These are phyloP conservation scores for Pythium vanterpoolii DNA, from an alignment of 352 stramenopile genomes.

Conservation along the genomic window DNA sequence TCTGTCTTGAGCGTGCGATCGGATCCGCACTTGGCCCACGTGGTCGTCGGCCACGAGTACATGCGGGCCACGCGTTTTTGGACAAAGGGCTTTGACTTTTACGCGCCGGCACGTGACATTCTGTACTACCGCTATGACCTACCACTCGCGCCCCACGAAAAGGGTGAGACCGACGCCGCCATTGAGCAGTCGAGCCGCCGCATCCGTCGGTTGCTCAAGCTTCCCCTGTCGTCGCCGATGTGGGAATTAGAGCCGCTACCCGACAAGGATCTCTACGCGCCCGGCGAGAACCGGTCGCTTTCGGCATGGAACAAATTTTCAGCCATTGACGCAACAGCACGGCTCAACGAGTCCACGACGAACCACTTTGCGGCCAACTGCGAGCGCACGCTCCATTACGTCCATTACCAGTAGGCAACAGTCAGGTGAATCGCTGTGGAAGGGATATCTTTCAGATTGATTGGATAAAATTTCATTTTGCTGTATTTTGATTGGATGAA, in stretches of 20 bases:
- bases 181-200: conserved; percentile 42
- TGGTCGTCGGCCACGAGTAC: conserved; percentile 70
- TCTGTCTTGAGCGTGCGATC: conserved; percentile 67
- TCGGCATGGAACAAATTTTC: conserved; percentile 64
- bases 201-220: conserved; percentile 57
- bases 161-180: conserved; percentile 10
- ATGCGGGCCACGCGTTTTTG: conserved; percentile 79
- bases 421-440: too few species aligned
- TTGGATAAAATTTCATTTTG: conserved; percentile 10
- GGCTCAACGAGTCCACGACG: conserved; percentile 80
- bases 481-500: conserved; percentile 8
- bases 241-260: conserved; percentile 27
- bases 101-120: conserved; percentile 61
- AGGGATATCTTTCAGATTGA: background rate
- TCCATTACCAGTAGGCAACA: conserved; percentile 47
- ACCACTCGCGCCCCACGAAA: conserved; percentile 32
- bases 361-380: conserved; percentile 83
- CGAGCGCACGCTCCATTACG: conserved; percentile 46
- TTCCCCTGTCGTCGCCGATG: conserved; percentile 36
- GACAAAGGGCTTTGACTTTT: conserved; percentile 86
- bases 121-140: conserved; percentile 63
- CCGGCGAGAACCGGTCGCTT: conserved; percentile 49
- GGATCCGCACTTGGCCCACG: conserved; percentile 60
- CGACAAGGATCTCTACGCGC: conserved; percentile 38
- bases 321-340: conserved; percentile 44